Conservation (phyloP, 495 filamentous ascomycete species). For the Pseudotulostoma volvatum region DNA sequence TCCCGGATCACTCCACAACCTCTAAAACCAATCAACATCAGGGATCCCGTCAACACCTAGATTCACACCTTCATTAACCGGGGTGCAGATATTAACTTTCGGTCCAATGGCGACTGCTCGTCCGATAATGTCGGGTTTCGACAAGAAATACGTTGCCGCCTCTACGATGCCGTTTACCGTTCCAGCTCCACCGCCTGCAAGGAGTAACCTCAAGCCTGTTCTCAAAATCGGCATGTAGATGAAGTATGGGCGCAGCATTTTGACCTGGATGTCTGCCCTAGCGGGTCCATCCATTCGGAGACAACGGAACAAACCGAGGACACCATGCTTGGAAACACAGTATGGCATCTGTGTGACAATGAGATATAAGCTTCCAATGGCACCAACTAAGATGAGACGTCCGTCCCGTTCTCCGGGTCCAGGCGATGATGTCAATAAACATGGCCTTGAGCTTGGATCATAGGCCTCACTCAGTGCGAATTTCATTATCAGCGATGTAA, state of each 20-base stretch:
- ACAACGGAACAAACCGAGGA: slow-evolving; percentile 45
- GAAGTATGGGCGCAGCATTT: slow-evolving; percentile 48
- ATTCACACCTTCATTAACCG: background rate
- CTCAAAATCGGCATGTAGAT: slow-evolving; percentile 44
- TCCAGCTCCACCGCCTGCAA: slow-evolving; percentile 37
- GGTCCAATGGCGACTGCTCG: slow-evolving; percentile 40
- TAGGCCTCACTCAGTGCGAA: slow-evolving; percentile 28
- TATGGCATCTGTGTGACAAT: slow-evolving; percentile 31
- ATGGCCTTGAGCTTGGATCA: slow-evolving; percentile 11
- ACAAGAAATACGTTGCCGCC: slow-evolving; percentile 27
- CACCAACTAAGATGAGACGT: slow-evolving; percentile 13
- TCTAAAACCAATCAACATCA: background rate
- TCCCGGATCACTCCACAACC: slow-evolving; percentile 13
- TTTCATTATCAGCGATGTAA: slow-evolving; percentile 17
- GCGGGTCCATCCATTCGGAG: slow-evolving; percentile 31
- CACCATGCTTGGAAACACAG: slow-evolving; percentile 43
- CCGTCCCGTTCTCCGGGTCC: slow-evolving; percentile 8
- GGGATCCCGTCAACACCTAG: background rate
- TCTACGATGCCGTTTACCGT: slow-evolving; percentile 40
- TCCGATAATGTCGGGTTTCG: slow-evolving; percentile 34
- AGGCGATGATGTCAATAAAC: slow-evolving; percentile 7
- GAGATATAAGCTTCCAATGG: slow-evolving; percentile 10
- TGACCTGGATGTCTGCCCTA: slow-evolving; percentile 35
- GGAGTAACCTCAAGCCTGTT: slow-evolving; percentile 19
- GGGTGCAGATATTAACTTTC: slow-evolving; percentile 20